Base-by-base conservation (phyloP, 805 yeast genomes). In the Candida mattraensis region DNA sequence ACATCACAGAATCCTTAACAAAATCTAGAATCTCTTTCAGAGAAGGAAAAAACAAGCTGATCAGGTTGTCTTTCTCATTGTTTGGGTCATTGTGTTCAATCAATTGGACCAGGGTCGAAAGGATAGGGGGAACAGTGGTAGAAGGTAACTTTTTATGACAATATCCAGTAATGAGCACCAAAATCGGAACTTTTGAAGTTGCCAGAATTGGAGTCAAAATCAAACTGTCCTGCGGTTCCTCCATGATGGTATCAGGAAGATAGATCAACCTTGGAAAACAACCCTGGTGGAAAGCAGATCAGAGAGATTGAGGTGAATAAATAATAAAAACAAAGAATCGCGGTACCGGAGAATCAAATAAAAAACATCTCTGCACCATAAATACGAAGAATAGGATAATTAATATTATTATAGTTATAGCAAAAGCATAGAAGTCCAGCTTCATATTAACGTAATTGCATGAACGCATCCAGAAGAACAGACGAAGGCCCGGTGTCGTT, bases 391-490 rank as follows among this genome's bases (percentile, higher is more conserved):
- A n/a, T n/a, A n/a, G n/a, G n/a, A n/a, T n/a, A n/a, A n/a, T n/a
- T n/a, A n/a, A n/a, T n/a, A n/a, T n/a, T n/a, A n/a, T n/a, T n/a
- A n/a, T n/a, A n/a, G n/a, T n/a, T 11, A 23, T n/a, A 5, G n/a
- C 29, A 15, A 10, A 10, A 9, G 10, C 10, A 19, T 15, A 5
- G 4, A 6, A 21, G 22, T 16, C 28, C 13, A 7, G 17, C 4
- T 9, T 15, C 15, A 14, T 7, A 5, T 58, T 56, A 84, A 49
- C 94, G 63, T 43, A 85, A 67, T 54, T 81, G 87, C 71, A 75
- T 79, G 47, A 83, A 83, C 1, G 93, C 85, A 63, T 80, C 87
- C 31, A 83, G 63, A 28, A 85, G 61, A 9, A 79, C 83, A 13
- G 85, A 76, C 15, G 82, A 72, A 16, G 80, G 78, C 9, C 74